phyloP scores from a whole-genome alignment of 345 rosid genomes.

The Mallotus nudiflorus region DNA sequence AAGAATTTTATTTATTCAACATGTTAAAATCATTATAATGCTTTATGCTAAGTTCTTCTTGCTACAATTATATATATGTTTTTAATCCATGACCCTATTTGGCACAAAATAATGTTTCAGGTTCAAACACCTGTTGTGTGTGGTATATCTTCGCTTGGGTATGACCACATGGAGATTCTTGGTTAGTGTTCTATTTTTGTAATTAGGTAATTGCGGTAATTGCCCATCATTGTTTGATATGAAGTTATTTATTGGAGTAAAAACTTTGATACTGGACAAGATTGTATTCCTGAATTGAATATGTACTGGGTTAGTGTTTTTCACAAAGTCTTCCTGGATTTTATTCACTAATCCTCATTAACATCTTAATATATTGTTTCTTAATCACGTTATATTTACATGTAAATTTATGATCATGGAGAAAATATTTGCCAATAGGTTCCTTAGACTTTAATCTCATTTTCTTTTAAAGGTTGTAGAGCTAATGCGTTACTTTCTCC shows the following conservation, averaged over 20 bases:
- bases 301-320: no score
- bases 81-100: slow-evolving; percentile 12
- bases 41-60: background rate
- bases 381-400: background rate
- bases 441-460: background rate
- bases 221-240: slow-evolving; percentile 9
- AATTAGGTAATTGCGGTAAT: slow-evolving; percentile 21
- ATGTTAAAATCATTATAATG: background rate
- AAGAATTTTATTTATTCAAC: slow-evolving; percentile 5
- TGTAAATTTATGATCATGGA: background rate
- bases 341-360: background rate
- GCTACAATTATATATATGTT: background rate
- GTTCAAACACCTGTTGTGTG: slow-evolving; percentile 79
- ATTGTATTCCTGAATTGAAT: background rate
- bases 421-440: background rate
- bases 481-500: slow-evolving; percentile 3
- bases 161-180: slow-evolving; percentile 99
- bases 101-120: slow-evolving; percentile 39
- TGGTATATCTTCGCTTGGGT: slow-evolving; percentile 90
- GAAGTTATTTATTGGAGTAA: background rate
- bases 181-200: slow-evolving; percentile 61
- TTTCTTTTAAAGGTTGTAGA: background rate
- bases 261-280: background rate
- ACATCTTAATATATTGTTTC: background rate
- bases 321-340: background rate